Base-by-base conservation (phyloP, 2,329 filamentous ascomycete species). In the Pestalotiopsis sp. region DNA sequence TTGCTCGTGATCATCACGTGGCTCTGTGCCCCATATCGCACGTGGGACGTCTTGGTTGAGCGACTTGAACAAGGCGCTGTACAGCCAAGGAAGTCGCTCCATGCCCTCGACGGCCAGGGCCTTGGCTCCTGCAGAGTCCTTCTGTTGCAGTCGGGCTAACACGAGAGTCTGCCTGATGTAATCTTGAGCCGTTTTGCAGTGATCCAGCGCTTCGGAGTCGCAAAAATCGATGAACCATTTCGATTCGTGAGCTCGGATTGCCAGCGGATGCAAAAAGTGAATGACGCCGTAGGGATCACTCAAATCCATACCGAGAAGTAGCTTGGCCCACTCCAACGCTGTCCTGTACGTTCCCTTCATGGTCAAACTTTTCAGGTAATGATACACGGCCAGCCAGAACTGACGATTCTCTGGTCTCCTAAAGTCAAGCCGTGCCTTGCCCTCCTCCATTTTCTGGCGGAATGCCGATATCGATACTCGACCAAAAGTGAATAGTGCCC, bases 291-390 rank as follows among this genome's bases (percentile, higher is more conserved):
- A 98, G 0, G 94, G 94, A 77, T 99, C 96, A 4, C 85, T 83
- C 62, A 90, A 90, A 73, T 94, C 89, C 69, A 98, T 81, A 69
- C 91, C 89, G 38, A 97, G 85, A 11, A 98, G 84, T 5, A 98
- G 82, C 81, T 96, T 97, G 6, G 93, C 89, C 95, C 96, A 99
- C 80, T 98, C 96, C 62, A 97, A 90, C 0, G 94, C 94, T 0
- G 96, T 98, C 61, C 94, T 88, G 85, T 94, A 97, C 1, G 95
- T 98, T n/a, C 95, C 94, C 74, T 97, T 95, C 81, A 94, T 91
- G 17, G 94, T 87, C 25, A 99, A 84, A 72, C 93, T 96, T 73
- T 89, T 89, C 74, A 98, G 91, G 75, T 98, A 98, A 73, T 95
- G 90, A 84, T 94, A 97, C 9, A 91, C 93, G 1, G 94, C 93